Evolutionary conservation across 2,329 filamentous ascomycete species (phyloP).

Genomic region (Raffaelea ambrosiae): DNA sequence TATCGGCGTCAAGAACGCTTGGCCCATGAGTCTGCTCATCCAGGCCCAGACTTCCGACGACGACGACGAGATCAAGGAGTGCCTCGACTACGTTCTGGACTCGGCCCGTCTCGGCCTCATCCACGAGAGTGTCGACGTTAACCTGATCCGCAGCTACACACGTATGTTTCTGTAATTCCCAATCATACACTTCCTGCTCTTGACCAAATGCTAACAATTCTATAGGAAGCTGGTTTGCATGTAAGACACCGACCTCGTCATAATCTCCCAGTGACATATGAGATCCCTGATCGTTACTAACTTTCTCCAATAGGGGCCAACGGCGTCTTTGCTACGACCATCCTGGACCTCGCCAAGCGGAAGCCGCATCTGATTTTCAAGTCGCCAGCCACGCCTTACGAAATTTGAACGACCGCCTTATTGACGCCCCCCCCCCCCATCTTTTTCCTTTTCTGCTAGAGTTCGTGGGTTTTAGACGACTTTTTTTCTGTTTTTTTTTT

Average conservation of each 20-base stretch:
- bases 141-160: conserved; percentile 59
- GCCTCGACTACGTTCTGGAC: conserved; percentile 64
- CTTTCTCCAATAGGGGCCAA: conserved; percentile 59
- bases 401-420: conserved; percentile 31
- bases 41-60: conserved; percentile 84
- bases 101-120: conserved; percentile 72
- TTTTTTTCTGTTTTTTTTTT: neutral
- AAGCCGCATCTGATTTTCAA: conserved; percentile 85
- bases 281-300: conserved; percentile 4
- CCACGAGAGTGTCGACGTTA: conserved; percentile 87
- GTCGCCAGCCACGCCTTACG: conserved; percentile 50
- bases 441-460: too few species aligned
- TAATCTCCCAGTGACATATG: neutral
- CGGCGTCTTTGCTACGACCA: conserved; percentile 86
- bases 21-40: conserved; percentile 92
- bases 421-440: too few species aligned
- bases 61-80: conserved; percentile 71
- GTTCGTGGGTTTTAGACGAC: too few species aligned
- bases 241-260: conserved; percentile 23
- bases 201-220: conserved; percentile 9
- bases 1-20: conserved; percentile 82
- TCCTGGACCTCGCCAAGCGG: conserved; percentile 78
- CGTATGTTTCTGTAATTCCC: conserved; percentile 35
- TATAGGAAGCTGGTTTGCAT: conserved; percentile 81
- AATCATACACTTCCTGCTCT: neutral